Conservation (phyloP, 2,329 filamentous ascomycete genomes). For the Graphilbum ipis-grandicollis region DNA sequence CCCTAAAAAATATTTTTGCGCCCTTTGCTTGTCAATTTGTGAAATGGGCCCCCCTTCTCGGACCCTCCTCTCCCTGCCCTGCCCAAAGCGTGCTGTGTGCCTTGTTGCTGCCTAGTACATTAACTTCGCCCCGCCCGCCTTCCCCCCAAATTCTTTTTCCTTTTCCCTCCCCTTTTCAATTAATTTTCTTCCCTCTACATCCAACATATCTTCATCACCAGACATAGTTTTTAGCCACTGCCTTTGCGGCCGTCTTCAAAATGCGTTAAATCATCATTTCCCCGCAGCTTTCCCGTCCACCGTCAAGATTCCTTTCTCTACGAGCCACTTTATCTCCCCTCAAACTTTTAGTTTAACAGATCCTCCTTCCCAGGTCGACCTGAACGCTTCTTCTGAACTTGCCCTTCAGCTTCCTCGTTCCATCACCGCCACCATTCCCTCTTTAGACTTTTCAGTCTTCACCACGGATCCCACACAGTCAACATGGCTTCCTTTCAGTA, state of each 20-base stretch:
- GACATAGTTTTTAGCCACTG: conserved; percentile 14
- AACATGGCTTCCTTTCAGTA: conserved; percentile 65
- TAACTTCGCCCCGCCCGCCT: conserved; percentile 18
- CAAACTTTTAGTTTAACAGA: conserved; percentile 29
- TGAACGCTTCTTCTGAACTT: conserved; percentile 50
- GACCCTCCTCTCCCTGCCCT: neutral
- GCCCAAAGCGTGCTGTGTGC: no score
- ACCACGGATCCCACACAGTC: conserved; percentile 62
- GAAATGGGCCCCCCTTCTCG: neutral
- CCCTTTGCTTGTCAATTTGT: neutral
- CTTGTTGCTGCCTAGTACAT: conserved; percentile 30
- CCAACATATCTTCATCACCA: conserved; percentile 16
- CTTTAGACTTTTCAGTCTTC: conserved; percentile 56
- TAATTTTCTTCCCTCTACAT: no score
- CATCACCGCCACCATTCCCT: conserved; percentile 40
- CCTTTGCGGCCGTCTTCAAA: conserved; percentile 23
- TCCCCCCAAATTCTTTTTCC: conserved; percentile 15
- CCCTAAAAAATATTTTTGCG: neutral
- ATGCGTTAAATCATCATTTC: conserved; percentile 41
- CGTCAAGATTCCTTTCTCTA: conserved; percentile 37
- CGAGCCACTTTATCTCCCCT: conserved; percentile 14
- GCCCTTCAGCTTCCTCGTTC: conserved; percentile 35
- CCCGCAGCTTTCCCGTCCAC: conserved; percentile 16
- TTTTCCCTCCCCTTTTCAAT: conserved; percentile 18
- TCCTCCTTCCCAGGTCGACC: conserved; percentile 39